phyloP scores from a whole-genome alignment of 768 basidiomycete genomes.

The Mrakia blollopis region DNA sequence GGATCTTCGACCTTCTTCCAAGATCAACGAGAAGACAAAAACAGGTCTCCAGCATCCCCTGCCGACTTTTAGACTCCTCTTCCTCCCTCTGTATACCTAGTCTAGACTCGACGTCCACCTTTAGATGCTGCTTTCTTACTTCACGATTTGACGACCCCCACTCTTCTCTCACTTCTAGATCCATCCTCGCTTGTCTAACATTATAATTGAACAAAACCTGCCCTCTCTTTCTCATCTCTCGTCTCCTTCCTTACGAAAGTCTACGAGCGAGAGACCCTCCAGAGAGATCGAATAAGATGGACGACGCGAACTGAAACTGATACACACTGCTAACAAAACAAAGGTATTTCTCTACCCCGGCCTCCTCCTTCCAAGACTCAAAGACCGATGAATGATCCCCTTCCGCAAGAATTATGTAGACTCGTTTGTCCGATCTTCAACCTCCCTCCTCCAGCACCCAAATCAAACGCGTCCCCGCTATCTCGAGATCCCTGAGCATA shows the following conservation, averaged over 20 bases:
- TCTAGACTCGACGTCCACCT: too few species aligned
- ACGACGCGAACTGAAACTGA: background rate
- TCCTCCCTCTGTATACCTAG: background rate
- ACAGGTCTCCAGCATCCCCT: background rate
- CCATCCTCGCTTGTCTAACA: too few species aligned
- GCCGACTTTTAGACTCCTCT: background rate
- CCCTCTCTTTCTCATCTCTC: too few species aligned
- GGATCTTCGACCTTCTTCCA: slow-evolving; percentile 13
- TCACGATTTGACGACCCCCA: background rate
- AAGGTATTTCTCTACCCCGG: too few species aligned
- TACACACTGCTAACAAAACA: background rate
- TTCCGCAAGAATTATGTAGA: slow-evolving; percentile 83
- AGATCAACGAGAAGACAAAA: background rate
- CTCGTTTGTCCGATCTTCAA: slow-evolving; percentile 92
- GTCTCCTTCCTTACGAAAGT: too few species aligned
- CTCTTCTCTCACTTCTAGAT: background rate
- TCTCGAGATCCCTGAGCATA: slow-evolving; percentile 27
- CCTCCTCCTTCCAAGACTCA: slow-evolving; percentile 42
- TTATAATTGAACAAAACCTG: too few species aligned
- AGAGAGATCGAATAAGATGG: background rate
- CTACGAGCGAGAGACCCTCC: background rate
- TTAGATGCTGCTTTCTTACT: background rate
- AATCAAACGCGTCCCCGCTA: slow-evolving; percentile 33
- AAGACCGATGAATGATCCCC: slow-evolving; percentile 89
- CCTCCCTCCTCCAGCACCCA: slow-evolving; percentile 33